Percentiles rank a stretch among this genome's conserved stretches.
Conservation (phyloP, 2,329 filamentous ascomycete species). For the Paecilomyces dactylethromorphus region DNA sequence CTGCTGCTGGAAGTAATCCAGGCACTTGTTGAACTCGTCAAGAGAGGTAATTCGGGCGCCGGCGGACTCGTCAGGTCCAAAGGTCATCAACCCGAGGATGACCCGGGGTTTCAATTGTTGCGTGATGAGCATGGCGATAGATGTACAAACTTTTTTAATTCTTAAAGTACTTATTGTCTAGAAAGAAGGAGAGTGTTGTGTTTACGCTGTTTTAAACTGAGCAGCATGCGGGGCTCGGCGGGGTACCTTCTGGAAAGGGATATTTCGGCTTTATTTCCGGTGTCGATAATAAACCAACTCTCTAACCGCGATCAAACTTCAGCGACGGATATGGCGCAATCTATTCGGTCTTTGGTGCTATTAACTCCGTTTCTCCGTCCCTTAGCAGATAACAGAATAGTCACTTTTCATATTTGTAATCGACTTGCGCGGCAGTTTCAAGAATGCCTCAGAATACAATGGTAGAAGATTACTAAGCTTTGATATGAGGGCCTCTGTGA, state of each 20-base stretch:
- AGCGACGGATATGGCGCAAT: background rate
- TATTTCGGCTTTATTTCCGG: background rate
- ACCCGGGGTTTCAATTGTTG: constrained; percentile 53
- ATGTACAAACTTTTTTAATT: background rate
- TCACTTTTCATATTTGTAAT: background rate
- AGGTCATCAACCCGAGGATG: constrained; percentile 83
- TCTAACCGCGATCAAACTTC: background rate
- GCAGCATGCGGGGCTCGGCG: background rate
- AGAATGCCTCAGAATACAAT: background rate
- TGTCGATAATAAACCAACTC: background rate
- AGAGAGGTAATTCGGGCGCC: constrained; percentile 68
- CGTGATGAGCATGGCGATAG: constrained; percentile 25
- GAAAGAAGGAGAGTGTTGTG: background rate
- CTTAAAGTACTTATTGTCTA: background rate
- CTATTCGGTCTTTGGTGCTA: background rate
- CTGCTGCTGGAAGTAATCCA: constrained; percentile 69
- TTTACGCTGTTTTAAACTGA: background rate
- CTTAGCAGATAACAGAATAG: background rate
- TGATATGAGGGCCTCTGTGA: too few species aligned
- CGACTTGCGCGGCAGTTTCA: background rate
- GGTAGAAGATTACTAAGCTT: too few species aligned
- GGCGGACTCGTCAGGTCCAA: constrained; percentile 56
- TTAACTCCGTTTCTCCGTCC: background rate
- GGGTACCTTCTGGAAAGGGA: background rate
- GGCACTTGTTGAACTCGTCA: constrained; percentile 63